Evolutionary conservation across 441 rosid genomes (phyloP).

Genomic region (Capsella rubella): DNA sequence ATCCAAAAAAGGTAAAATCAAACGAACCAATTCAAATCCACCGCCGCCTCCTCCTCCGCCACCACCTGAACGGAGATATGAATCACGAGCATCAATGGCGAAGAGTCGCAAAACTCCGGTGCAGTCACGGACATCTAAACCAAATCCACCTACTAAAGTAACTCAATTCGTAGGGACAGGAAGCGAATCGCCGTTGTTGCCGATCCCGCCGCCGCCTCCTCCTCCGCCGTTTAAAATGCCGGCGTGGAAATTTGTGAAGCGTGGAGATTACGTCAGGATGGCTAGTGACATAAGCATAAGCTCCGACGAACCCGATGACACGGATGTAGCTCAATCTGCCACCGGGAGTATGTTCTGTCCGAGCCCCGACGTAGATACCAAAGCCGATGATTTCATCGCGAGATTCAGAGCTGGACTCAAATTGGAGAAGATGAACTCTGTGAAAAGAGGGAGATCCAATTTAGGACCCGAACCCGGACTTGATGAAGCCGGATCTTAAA

Average conservation of each 20-base stretch:
- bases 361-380: slow-evolving; percentile 87
- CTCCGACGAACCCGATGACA: slow-evolving; percentile 41
- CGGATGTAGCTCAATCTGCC: slow-evolving; percentile 35
- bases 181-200: slow-evolving; percentile 54
- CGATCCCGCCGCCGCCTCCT: slow-evolving; percentile 77
- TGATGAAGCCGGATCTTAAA: slow-evolving; percentile 21
- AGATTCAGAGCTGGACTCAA: slow-evolving; percentile 79
- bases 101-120: slow-evolving; percentile 36
- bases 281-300: slow-evolving; percentile 53
- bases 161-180: slow-evolving; percentile 40
- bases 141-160: slow-evolving; percentile 48
- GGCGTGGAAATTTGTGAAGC: slow-evolving; percentile 59
- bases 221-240: slow-evolving; percentile 74
- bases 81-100: slow-evolving; percentile 41
- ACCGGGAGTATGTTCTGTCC: slow-evolving; percentile 57
- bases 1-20: slow-evolving; percentile 59
- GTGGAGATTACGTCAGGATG: slow-evolving; percentile 71
- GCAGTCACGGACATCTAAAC: slow-evolving; percentile 40
- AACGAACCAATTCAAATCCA: slow-evolving; percentile 41
- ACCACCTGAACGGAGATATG: slow-evolving; percentile 39
- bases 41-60: slow-evolving; percentile 55
- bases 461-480: slow-evolving; percentile 57
- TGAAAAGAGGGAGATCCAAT: slow-evolving; percentile 58
- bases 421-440: slow-evolving; percentile 78
- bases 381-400: slow-evolving; percentile 85